A percentile compares a stretch with the other conserved stretches of the same genome.
Conservation (phyloP, 768 basidiomycete genomes). For the Russula virescens region DNA sequence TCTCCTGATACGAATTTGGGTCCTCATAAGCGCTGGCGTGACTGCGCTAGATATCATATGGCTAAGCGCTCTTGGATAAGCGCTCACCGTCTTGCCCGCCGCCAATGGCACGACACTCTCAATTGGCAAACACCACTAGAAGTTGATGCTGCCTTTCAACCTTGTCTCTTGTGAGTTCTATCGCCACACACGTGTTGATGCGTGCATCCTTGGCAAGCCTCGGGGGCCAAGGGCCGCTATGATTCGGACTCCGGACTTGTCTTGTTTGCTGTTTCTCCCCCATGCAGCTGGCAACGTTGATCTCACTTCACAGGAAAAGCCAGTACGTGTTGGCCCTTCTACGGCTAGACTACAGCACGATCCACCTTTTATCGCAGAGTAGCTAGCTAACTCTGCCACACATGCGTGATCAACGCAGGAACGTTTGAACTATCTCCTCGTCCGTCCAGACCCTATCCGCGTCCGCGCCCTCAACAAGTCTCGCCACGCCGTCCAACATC, state of each 20-base stretch:
- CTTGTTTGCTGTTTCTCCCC: too few relatives aligned
- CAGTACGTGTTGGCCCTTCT: too few relatives aligned
- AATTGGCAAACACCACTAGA: not conserved
- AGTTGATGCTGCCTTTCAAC: not conserved
- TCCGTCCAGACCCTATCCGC: conserved; percentile 15
- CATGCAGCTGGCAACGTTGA: too few relatives aligned
- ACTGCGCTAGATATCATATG: not conserved
- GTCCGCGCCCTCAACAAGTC: conserved; percentile 31
- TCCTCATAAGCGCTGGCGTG: not conserved
- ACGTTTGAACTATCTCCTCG: conserved; percentile 9
- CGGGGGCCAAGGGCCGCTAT: too few relatives aligned
- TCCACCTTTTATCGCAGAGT: not conserved
- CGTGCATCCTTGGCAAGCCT: not conserved
- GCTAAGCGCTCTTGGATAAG: too few relatives aligned
- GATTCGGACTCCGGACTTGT: too few relatives aligned
- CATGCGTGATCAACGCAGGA: not conserved
- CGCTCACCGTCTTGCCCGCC: not conserved
- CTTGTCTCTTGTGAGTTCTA: not conserved
- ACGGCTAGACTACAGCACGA: not conserved
- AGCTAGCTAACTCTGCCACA: not conserved
- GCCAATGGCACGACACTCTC: not conserved
- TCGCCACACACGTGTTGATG: too few relatives aligned
- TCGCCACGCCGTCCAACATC: conserved; percentile 45
- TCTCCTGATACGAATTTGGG: not conserved
- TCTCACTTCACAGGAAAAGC: too few relatives aligned